Conservation (phyloP, 805 yeast species). For the Wickerhamiella alocasiicola region DNA sequence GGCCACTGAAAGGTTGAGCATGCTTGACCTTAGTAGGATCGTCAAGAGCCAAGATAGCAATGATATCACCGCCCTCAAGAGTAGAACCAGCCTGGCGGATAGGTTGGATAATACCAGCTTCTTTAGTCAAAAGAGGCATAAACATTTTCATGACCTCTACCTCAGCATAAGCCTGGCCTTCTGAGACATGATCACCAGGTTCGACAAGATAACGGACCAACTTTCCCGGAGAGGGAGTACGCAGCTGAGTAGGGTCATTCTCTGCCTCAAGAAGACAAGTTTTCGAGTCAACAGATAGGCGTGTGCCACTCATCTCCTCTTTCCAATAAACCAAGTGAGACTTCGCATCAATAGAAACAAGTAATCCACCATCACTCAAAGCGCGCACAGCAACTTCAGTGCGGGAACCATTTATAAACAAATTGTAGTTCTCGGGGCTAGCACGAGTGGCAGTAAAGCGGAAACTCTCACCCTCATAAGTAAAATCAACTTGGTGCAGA, state of each 20-base stretch:
- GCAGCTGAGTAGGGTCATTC: slow-evolving; percentile 95
- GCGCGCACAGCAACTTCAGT: slow-evolving; percentile 76
- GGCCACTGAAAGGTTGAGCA: slow-evolving; percentile 89
- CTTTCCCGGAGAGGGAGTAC: slow-evolving; percentile 99
- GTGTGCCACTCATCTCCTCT: slow-evolving; percentile 91
- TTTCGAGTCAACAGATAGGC: slow-evolving; percentile 89
- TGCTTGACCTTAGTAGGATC: slow-evolving; percentile 97
- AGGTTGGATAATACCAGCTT: slow-evolving; percentile 82
- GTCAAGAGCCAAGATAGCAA: slow-evolving; percentile 87
- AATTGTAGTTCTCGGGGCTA: slow-evolving; percentile 68
- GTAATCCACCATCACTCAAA: slow-evolving; percentile 90
- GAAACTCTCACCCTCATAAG: slow-evolving; percentile 85
- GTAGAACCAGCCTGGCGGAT: slow-evolving; percentile 98
- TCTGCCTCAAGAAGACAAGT: slow-evolving; percentile 90
- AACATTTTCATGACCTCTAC: slow-evolving; percentile 99
- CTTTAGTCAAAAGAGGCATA: slow-evolving; percentile 92
- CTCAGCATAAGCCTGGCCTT: slow-evolving; percentile 95
- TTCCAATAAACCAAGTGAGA: slow-evolving; percentile 96
- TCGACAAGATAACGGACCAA: slow-evolving; percentile 87
- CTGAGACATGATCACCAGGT: slow-evolving; percentile 79
- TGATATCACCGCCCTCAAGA: slow-evolving; percentile 88
- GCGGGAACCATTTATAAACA: slow-evolving; percentile 88
- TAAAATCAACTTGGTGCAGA: slow-evolving; percentile 84
- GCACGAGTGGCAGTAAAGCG: slow-evolving; percentile 94
- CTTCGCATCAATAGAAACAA: slow-evolving; percentile 78